Conservation (phyloP, 108 stramenopile species). For the Conticribra weissflogii region DNA sequence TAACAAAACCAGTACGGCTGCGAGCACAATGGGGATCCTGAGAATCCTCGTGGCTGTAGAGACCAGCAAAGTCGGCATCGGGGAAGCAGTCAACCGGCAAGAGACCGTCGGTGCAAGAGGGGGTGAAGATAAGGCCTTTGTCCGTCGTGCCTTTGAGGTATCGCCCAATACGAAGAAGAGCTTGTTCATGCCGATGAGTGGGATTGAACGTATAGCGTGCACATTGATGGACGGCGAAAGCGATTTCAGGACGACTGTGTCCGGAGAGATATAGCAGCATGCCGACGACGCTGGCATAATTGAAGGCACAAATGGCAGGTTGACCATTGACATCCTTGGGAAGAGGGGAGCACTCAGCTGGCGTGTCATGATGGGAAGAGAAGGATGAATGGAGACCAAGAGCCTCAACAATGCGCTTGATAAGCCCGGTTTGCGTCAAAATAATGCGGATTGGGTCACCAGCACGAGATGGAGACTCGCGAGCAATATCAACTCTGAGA, state of each 20-base stretch:
- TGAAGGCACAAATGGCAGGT: slow-evolving; percentile 5
- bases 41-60: too few species aligned
- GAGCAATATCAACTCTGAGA: slow-evolving; percentile 15
- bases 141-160: too few species aligned
- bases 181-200: too few species aligned
- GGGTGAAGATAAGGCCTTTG: too few species aligned
- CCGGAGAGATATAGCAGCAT: slow-evolving; percentile 34
- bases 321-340: slow-evolving; percentile 24
- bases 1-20: too few species aligned
- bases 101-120: too few species aligned
- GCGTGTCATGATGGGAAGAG: background rate
- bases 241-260: slow-evolving; percentile 31
- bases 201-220: slow-evolving; percentile 7
- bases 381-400: slow-evolving; percentile 33
- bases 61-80: too few species aligned
- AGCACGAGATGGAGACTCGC: too few species aligned
- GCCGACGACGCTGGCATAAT: slow-evolving; percentile 21
- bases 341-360: slow-evolving; percentile 4
- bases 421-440: slow-evolving; percentile 54
- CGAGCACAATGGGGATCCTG: too few species aligned
- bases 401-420: slow-evolving; percentile 47
- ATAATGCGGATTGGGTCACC: background rate
- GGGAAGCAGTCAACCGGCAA: too few species aligned
- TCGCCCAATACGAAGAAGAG: too few species aligned
- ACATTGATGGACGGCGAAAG: slow-evolving; percentile 17